These are phyloP conservation scores for Isatis lusitanica DNA, from an alignment of 441 rosid genomes.

Conservation along the genomic window DNA sequence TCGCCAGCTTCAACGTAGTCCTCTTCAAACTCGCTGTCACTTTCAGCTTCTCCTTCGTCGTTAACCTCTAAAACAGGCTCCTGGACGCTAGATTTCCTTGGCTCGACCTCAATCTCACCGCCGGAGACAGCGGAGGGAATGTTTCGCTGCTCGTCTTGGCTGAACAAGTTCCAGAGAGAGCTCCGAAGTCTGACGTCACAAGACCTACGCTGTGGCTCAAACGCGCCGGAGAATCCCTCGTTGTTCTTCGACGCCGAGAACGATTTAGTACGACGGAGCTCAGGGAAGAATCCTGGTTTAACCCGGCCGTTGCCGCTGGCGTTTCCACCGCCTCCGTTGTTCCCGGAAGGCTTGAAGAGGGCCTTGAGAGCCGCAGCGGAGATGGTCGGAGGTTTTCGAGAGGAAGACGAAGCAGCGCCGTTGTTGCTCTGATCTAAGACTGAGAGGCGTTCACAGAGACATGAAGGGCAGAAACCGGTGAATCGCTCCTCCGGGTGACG, in stretches of 20 bases:
- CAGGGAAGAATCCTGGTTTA: slow-evolving; percentile 66
- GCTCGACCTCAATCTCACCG: slow-evolving; percentile 50
- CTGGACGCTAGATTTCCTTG: slow-evolving; percentile 53
- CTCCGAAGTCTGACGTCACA: slow-evolving; percentile 87
- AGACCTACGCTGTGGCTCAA: slow-evolving; percentile 94
- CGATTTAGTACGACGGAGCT: slow-evolving; percentile 95
- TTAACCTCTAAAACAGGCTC: slow-evolving; percentile 69
- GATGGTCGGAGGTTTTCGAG: slow-evolving; percentile 61
- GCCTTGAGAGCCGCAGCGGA: slow-evolving; percentile 70
- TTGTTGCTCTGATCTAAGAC: slow-evolving; percentile 61
- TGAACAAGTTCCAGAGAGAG: slow-evolving; percentile 80
- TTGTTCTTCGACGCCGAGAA: slow-evolving; percentile 88
- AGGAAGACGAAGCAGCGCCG: slow-evolving; percentile 35
- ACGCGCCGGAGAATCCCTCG: slow-evolving; percentile 86
- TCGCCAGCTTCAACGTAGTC: slow-evolving; percentile 36
- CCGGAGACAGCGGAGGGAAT: slow-evolving; percentile 28
- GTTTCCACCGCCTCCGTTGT: slow-evolving; percentile 19
- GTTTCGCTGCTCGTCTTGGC: slow-evolving; percentile 71
- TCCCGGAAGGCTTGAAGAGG: slow-evolving; percentile 58
- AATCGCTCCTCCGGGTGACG: slow-evolving; percentile 87
- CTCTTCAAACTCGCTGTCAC: slow-evolving; percentile 41
- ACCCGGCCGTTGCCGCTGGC: slow-evolving; percentile 33
- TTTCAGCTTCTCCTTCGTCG: slow-evolving; percentile 57
- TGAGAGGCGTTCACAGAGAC: slow-evolving; percentile 98
- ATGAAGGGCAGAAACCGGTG: slow-evolving; percentile 93